Evolutionary conservation across 148 eudicot genomes (phyloP), one percentile per base, ranked within the genome.

Genomic region (Arbutus unedo): DNA sequence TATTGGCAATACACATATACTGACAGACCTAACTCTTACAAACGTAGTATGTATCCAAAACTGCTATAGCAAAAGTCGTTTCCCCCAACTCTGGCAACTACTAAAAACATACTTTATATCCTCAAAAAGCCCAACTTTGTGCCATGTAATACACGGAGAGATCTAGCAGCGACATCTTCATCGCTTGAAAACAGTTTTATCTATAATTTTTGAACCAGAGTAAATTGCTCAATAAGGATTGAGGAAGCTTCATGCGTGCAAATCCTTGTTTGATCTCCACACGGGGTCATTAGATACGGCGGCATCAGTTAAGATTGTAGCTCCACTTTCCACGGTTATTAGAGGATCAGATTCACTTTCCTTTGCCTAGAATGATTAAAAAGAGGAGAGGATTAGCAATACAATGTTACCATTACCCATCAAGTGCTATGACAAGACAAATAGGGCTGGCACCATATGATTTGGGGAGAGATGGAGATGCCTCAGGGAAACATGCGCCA

Each of bases 331-430:
- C 85, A 87, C 73, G 62, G 84, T 86, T 51, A 93, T 71, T 60
- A 95, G 83, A 75, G 98, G 93, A 81, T 92, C 97, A 10, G 88
- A 86, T 80, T 93, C 98, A 43, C 89, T 90, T 78, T 92, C 97
- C 86, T 90, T 93, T 4, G 79, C 89, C 98, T 95, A 70, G 38
- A 82, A 86, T n/a, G 44, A 53, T n/a, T 67, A 9, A 67, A 81
- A 80, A 11, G 13, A 64, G 38, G 4, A 41, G 16, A 3, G 31
- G 41, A 81, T 64, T 48, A 79, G 38, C 31, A 85, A 55, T 5
- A 15, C 18, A 41, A 14, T 10, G 15, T 31, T 62, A 8, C 38
- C 18, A 60, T 9, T 31, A 48, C 14, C 76, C 14, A 56, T 6
- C 4, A 47, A 56, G 43, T 7, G 15, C 38, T 14, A 70, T 8